Percentiles rank a stretch among this genome's conserved stretches.
phyloP scores from a whole-genome alignment of 2,329 filamentous ascomycete species.

The Hypoxylon sp. region DNA sequence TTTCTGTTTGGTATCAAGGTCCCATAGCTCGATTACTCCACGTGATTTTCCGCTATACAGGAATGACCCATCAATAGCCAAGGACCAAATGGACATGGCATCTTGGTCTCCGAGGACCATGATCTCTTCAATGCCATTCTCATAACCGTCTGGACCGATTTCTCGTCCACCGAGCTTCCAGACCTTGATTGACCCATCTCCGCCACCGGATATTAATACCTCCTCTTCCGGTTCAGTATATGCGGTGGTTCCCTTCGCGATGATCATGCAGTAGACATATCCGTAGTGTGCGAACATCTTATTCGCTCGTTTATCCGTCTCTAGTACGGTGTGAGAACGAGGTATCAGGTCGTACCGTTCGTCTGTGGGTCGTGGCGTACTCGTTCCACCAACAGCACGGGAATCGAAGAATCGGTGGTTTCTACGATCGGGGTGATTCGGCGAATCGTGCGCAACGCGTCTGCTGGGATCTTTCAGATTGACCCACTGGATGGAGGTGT shows the following conservation, averaged over 20 bases:
- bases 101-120: slow-evolving; percentile 74
- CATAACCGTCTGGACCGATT: slow-evolving; percentile 65
- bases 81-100: slow-evolving; percentile 77
- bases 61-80: slow-evolving; percentile 91
- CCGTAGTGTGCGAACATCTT: slow-evolving; percentile 93
- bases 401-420: slow-evolving; percentile 96
- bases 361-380: slow-evolving; percentile 79
- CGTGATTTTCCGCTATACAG: slow-evolving; percentile 91
- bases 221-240: slow-evolving; percentile 81
- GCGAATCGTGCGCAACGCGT: slow-evolving; percentile 72
- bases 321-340: slow-evolving; percentile 72
- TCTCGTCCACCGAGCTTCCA: slow-evolving; percentile 76
- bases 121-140: slow-evolving; percentile 77
- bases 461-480: slow-evolving; percentile 75
- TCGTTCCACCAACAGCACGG: slow-evolving; percentile 83
- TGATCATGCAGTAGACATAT: slow-evolving; percentile 96
- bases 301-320: slow-evolving; percentile 86
- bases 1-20: slow-evolving; percentile 92
- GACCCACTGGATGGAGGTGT: slow-evolving; percentile 96
- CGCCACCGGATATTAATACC: slow-evolving; percentile 89
- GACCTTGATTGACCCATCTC: slow-evolving; percentile 94
- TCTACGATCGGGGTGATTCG: slow-evolving; percentile 80
- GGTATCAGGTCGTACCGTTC: slow-evolving; percentile 70
- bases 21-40: slow-evolving; percentile 95
- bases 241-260: slow-evolving; percentile 78